Base-by-base conservation (phyloP, 1,139 yeast species). In the Zygoascus hellenicus region DNA sequence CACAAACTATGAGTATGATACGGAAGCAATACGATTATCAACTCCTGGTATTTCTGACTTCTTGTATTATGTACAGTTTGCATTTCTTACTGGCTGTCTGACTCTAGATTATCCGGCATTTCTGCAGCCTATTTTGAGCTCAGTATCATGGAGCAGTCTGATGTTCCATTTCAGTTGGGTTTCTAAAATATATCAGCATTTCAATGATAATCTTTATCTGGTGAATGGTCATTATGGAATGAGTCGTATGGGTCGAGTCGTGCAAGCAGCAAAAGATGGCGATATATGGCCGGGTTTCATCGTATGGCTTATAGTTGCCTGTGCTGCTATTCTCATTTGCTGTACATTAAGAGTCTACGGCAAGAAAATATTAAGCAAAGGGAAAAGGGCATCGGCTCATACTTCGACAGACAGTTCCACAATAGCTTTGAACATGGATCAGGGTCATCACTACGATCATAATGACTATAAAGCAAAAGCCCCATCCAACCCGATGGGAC, bases 61-160 rank as follows among this genome's bases (percentile, higher is more conserved):
- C 16, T 22, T 54, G 43, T 33, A 51, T 31, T 52, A 51, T 46
- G 22, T 54, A 15, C 57, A 54, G 45, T 52, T 48, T 63, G 77
- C 80, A 1, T 69, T 79, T 38, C 78, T 80, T 58, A 67, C 42
- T 48, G 79, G 76, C 2, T 81, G 80, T 3, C 65, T 83, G 36
- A 75, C 76, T 53, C 60, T 83, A 28, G 67, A 70, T 31, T 83
- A 78, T 55, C 89, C 90, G 0, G 86, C 85, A 0, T 81, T 77
- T 57, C 77, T 73, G 51, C 83, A 77, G 55, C 85, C 85, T 0
- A 62, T 78, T 10, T 63, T 80, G 40, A 55, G 70, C 2, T 58
- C 67, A 1, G 50, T 66, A 10, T 57, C 72, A 16, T 74, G 78
- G 78, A 58, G 66, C 10, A 51, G 62, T 19, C 55, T 67, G 33